phyloP scores from a whole-genome alignment of 331 rosid species.

The Arachis monticola region DNA sequence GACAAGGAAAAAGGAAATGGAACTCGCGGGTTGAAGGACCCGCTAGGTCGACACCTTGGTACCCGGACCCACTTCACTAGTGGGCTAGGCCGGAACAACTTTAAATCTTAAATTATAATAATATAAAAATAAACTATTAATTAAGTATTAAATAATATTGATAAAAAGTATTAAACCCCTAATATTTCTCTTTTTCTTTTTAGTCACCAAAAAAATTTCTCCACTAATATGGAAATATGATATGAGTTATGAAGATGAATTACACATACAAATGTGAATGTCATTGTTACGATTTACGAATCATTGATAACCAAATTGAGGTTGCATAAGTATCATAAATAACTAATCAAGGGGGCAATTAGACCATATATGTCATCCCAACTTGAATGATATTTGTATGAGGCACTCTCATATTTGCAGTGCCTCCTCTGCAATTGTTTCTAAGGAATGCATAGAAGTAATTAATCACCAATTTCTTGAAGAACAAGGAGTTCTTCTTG shows the following conservation, averaged over 20 bases:
- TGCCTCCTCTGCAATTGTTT: slow-evolving; percentile 76
- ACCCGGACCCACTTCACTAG: too few species aligned
- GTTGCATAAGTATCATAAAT: neutral
- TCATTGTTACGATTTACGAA: slow-evolving; percentile 5
- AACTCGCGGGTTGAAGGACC: too few species aligned
- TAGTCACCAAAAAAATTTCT: too few species aligned
- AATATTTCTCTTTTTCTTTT: too few species aligned
- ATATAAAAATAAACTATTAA: too few species aligned
- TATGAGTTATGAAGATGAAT: slow-evolving; percentile 6
- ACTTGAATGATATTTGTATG: slow-evolving; percentile 77
- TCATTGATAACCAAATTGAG: slow-evolving; percentile 1
- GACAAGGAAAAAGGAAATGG: too few species aligned
- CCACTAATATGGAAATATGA: too few species aligned
- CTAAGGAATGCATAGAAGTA: slow-evolving; percentile 83
- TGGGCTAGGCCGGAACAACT: too few species aligned
- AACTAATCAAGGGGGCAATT: slow-evolving; percentile 13
- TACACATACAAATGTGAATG: neutral
- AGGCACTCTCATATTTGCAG: slow-evolving; percentile 74
- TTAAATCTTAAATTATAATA: too few species aligned
- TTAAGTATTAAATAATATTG: too few species aligned
- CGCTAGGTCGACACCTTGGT: too few species aligned
- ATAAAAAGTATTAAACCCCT: too few species aligned
- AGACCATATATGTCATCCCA: slow-evolving; percentile 78
- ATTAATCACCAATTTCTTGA: slow-evolving; percentile 72
- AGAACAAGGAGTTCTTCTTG: slow-evolving; percentile 69